Conservation (phyloP, 176 grass and related monocot species). For the Chrysopogon serrulatus region DNA sequence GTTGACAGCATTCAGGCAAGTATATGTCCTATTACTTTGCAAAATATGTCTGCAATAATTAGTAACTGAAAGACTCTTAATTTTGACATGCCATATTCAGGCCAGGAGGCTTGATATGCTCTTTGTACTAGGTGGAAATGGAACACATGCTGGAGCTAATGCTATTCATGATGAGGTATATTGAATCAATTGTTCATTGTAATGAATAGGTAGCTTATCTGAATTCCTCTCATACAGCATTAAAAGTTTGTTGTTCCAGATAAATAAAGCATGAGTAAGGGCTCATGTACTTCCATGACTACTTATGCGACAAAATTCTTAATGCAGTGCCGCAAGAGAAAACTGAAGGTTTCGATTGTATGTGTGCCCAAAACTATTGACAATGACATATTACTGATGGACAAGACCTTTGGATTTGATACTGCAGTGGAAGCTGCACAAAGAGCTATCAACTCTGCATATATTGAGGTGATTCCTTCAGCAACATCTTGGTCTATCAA, state of each 20-base stretch:
- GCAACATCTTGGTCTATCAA: background rate
- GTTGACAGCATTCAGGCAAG: slow-evolving; percentile 95
- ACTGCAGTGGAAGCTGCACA: slow-evolving; percentile 97
- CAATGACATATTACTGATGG: slow-evolving; percentile 97
- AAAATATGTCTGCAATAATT: background rate
- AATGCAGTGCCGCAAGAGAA: slow-evolving; percentile 79
- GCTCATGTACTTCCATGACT: slow-evolving; percentile 17
- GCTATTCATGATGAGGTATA: slow-evolving; percentile 91
- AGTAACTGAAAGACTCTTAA: slow-evolving; percentile 5
- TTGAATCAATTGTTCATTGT: background rate
- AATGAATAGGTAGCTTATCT: slow-evolving; percentile 1
- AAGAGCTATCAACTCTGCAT: slow-evolving; percentile 97
- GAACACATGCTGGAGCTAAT: slow-evolving; percentile 95
- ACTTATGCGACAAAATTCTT: background rate
- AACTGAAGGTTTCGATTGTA: slow-evolving; percentile 81
- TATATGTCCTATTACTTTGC: background rate
- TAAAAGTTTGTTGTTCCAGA: background rate
- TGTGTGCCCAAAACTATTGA: slow-evolving; percentile 96
- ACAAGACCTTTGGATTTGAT: slow-evolving; percentile 99
- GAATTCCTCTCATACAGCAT: background rate
- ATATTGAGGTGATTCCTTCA: slow-evolving; percentile 75
- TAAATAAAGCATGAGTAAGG: background rate
- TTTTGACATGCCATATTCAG: slow-evolving; percentile 42
- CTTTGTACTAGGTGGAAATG: slow-evolving; percentile 94
- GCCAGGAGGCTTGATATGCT: slow-evolving; percentile 88